Conservation (phyloP, 805 yeast species). For the Starmerella floricola region DNA sequence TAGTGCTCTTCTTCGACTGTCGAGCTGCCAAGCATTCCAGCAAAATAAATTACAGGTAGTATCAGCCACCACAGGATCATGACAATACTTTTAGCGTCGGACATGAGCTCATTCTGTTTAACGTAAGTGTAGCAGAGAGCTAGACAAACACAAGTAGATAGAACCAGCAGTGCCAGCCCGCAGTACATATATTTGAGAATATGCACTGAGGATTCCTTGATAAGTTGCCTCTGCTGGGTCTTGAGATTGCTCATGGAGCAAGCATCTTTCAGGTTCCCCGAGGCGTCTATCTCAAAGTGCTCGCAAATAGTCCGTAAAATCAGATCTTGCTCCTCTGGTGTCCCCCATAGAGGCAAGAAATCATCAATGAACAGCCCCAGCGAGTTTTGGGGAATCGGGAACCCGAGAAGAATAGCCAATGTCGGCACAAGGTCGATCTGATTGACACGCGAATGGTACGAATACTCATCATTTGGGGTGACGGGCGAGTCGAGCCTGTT, state of each 20-base stretch:
- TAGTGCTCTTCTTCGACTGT: slow-evolving; percentile 94
- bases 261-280: neutral
- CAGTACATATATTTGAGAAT: slow-evolving; percentile 38
- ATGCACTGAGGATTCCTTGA: slow-evolving; percentile 53
- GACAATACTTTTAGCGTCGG: neutral
- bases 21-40: slow-evolving; percentile 71
- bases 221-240: slow-evolving; percentile 29
- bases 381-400: slow-evolving; percentile 59
- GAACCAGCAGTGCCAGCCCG: slow-evolving; percentile 31
- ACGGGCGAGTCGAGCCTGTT: slow-evolving; percentile 19
- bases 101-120: neutral
- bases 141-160: slow-evolving; percentile 28
- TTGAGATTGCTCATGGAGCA: slow-evolving; percentile 28
- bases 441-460: slow-evolving; percentile 42
- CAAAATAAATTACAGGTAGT: slow-evolving; percentile 33
- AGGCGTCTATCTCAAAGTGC: slow-evolving; percentile 7
- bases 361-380: slow-evolving; percentile 59
- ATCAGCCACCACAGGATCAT: slow-evolving; percentile 21
- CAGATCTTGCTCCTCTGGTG: slow-evolving; percentile 12
- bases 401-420: slow-evolving; percentile 44
- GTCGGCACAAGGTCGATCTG: slow-evolving; percentile 71
- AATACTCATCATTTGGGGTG: slow-evolving; percentile 34
- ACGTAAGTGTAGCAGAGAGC: slow-evolving; percentile 19
- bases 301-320: slow-evolving; percentile 24
- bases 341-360: slow-evolving; percentile 41